Evolutionary conservation across 2,329 filamentous ascomycete genomes (phyloP).

Genomic region (Fusarium dimerum): DNA sequence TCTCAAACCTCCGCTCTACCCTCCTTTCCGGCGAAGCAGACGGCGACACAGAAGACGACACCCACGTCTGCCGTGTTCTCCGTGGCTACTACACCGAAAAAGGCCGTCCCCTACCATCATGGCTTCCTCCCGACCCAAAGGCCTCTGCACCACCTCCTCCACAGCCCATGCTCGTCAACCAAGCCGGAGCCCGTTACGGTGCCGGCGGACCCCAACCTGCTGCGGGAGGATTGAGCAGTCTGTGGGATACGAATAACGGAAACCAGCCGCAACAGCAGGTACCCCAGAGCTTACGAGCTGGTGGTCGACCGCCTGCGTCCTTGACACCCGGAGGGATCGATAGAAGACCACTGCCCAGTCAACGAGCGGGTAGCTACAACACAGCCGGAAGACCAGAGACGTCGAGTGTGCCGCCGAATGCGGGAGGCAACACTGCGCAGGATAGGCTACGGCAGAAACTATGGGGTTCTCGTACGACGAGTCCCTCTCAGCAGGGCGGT

Average conservation of each 20-base stretch:
- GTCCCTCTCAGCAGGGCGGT: conserved; percentile 45
- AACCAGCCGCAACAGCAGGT: conserved; percentile 32
- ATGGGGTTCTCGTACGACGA: conserved; percentile 63
- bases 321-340: conserved; percentile 30
- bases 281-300: conserved; percentile 48
- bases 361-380: conserved; percentile 69
- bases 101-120: conserved; percentile 75
- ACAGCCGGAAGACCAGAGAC: conserved; percentile 33
- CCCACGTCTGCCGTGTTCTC: conserved; percentile 90
- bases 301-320: conserved; percentile 34
- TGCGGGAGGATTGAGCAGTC: conserved; percentile 49
- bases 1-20: conserved; percentile 67
- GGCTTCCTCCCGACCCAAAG: conserved; percentile 91
- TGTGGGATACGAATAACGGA: conserved; percentile 52
- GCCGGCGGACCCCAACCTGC: conserved; percentile 34
- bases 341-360: conserved; percentile 32
- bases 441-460: conserved; percentile 80
- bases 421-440: conserved; percentile 64
- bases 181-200: conserved; percentile 57
- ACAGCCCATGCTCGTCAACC: conserved; percentile 53
- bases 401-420: conserved; percentile 26
- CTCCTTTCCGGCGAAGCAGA: conserved; percentile 67
- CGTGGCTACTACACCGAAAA: conserved; percentile 93
- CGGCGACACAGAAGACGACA: conserved; percentile 83
- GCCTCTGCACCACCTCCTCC: conserved; percentile 49